Percentiles rank a stretch among this genome's conserved stretches.
phyloP scores from a whole-genome alignment of 495 filamentous ascomycete species.

The Evansstolkia leycettana region DNA sequence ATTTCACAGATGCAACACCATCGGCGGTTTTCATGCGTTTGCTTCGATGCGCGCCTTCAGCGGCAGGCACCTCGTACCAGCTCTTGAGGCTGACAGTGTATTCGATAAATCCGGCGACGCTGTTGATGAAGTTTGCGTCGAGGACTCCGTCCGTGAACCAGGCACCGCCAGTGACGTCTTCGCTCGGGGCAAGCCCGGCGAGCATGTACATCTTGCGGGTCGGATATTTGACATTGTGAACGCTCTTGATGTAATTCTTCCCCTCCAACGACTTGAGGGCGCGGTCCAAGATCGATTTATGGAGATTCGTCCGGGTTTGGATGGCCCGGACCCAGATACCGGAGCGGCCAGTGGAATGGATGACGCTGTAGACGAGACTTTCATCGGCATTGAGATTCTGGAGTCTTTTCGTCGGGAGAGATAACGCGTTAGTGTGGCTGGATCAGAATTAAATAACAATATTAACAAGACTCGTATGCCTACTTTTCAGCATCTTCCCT shows the following conservation, averaged over 20 bases:
- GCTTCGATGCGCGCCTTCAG: conserved; percentile 13
- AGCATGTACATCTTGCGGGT: conserved; percentile 57
- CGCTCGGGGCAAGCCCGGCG: conserved; percentile 56
- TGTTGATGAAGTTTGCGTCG: conserved; percentile 74
- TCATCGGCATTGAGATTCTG: conserved; percentile 56
- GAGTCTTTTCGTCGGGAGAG: conserved; percentile 35
- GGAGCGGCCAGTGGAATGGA: conserved; percentile 67
- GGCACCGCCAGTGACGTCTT: conserved; percentile 80
- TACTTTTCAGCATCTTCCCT: conserved; percentile 63
- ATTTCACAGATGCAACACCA: conserved; percentile 21
- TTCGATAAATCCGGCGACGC: conserved; percentile 54
- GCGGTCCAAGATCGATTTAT: conserved; percentile 63
- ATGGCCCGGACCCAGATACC: conserved; percentile 85
- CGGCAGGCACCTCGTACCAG: conserved; percentile 41
- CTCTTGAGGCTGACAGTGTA: conserved; percentile 57
- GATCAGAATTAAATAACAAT: not conserved
- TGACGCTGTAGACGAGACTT: conserved; percentile 67
- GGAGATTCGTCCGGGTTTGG: conserved; percentile 59
- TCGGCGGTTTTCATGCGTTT: conserved; percentile 34
- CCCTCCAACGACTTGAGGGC: conserved; percentile 65
- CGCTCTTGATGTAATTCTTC: conserved; percentile 76
- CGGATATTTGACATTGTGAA: conserved; percentile 48
- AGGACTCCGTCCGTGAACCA: conserved; percentile 87
- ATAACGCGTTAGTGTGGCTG: no score
- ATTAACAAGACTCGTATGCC: conserved; percentile 5